Evolutionary conservation across 1,284 basidiomycete genomes (phyloP).

Genomic region (Singerocomus rubriflavus): DNA sequence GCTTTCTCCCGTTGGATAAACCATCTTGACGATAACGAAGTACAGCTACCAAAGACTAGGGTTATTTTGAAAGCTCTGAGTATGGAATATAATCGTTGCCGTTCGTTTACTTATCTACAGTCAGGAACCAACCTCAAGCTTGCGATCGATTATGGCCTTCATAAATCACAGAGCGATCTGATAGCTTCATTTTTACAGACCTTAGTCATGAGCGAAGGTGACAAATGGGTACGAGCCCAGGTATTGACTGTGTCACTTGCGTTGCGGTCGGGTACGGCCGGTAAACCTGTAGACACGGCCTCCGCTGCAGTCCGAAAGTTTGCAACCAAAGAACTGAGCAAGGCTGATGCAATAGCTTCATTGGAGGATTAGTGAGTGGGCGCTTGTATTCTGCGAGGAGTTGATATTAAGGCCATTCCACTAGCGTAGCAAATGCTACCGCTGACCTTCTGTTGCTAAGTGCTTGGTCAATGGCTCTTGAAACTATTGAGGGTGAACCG

Average conservation of each 20-base stretch:
- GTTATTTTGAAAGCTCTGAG: constrained; percentile 69
- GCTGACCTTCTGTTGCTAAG: constrained; percentile 71
- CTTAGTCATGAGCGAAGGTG: constrained; percentile 83
- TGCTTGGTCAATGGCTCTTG: constrained; percentile 62
- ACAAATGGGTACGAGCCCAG: constrained; percentile 70
- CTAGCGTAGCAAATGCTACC: constrained; percentile 76
- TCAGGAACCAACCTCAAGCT: constrained; percentile 77
- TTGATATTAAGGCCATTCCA: background rate
- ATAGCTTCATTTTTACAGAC: constrained; percentile 82
- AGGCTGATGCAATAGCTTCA: constrained; percentile 70
- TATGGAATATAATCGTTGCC: constrained; percentile 34
- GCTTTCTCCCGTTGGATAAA: constrained; percentile 82
- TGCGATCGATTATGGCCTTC: constrained; percentile 78
- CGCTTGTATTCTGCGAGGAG: background rate
- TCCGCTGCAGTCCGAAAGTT: constrained; percentile 67
- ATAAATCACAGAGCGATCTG: constrained; percentile 72
- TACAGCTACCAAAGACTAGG: constrained; percentile 61
- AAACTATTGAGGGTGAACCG: constrained; percentile 49
- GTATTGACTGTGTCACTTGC: constrained; percentile 58
- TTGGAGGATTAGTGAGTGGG: constrained; percentile 76
- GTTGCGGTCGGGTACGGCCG: constrained; percentile 56
- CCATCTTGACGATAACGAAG: constrained; percentile 67
- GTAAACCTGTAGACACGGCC: constrained; percentile 67
- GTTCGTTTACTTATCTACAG: constrained; percentile 12
- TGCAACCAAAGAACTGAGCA: constrained; percentile 72